phyloP scores from a whole-genome alignment of 805 yeast species.

The Phaffomyces opuntiae region DNA sequence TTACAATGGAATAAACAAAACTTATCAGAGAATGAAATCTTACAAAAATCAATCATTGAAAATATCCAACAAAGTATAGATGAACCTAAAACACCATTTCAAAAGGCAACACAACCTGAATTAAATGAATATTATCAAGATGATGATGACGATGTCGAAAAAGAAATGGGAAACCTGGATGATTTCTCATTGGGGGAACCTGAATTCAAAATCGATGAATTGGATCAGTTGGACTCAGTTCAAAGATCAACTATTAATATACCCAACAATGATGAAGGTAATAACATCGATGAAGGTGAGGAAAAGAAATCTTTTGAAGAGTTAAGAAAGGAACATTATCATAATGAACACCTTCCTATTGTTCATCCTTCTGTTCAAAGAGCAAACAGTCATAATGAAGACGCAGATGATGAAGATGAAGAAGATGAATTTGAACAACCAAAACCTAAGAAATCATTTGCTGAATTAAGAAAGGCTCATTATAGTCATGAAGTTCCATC shows the following conservation, averaged over 20 bases:
- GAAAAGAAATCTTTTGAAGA: constrained; percentile 52
- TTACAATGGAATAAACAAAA: constrained; percentile 85
- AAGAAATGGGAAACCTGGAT: constrained; percentile 32
- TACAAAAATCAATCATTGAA: constrained; percentile 55
- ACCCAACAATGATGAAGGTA: background rate
- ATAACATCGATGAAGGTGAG: background rate
- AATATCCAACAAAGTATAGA: constrained; percentile 57
- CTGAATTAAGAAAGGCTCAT: constrained; percentile 20
- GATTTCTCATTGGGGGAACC: constrained; percentile 54
- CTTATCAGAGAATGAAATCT: constrained; percentile 48
- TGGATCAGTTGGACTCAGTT: constrained; percentile 14
- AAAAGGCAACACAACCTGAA: constrained; percentile 76
- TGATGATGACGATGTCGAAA: constrained; percentile 45
- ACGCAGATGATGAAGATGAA: constrained; percentile 17
- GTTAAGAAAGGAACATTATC: constrained; percentile 75
- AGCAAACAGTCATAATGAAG: constrained; percentile 10
- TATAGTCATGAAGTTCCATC: constrained; percentile 16
- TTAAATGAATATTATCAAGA: constrained; percentile 75
- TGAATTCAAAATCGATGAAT: constrained; percentile 32
- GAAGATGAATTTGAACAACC: constrained; percentile 21
- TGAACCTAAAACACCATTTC: constrained; percentile 94
- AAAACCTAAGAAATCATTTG: constrained; percentile 39
- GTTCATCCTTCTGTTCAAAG: constrained; percentile 6
- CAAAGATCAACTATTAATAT: constrained; percentile 28
- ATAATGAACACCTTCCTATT: constrained; percentile 37